A percentile compares a stretch with the other conserved stretches of the same genome.
Conservation (phyloP, 495 filamentous ascomycete species). For the Choiromyces venosus region DNA sequence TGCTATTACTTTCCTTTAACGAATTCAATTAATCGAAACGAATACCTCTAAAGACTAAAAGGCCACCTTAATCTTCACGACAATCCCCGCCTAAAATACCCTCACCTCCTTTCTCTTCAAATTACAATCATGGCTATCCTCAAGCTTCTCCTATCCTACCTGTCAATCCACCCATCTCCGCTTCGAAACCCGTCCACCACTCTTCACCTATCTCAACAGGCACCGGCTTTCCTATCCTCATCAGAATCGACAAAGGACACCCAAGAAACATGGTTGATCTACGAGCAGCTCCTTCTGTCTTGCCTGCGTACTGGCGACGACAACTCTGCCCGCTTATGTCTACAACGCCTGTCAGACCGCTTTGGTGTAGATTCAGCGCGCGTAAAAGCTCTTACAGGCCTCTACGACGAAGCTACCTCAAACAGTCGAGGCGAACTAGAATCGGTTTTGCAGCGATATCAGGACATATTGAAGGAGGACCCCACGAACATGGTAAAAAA, state of each 20-base stretch:
- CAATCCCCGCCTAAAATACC: background rate
- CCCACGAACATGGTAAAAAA: slow-evolving; percentile 71
- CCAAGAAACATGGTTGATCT: slow-evolving; percentile 68
- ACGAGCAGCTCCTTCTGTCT: slow-evolving; percentile 78
- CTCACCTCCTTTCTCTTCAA: background rate
- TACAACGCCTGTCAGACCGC: slow-evolving; percentile 65
- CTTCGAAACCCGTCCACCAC: slow-evolving; percentile 46
- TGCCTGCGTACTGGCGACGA: slow-evolving; percentile 85
- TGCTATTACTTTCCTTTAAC: background rate
- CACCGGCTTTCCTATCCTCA: slow-evolving; percentile 61
- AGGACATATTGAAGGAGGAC: slow-evolving; percentile 64
- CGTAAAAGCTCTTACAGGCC: slow-evolving; percentile 70
- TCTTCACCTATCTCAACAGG: slow-evolving; percentile 70
- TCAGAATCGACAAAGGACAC: slow-evolving; percentile 55
- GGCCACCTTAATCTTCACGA: slow-evolving; percentile 3
- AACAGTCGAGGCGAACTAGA: slow-evolving; percentile 58
- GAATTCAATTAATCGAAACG: background rate
- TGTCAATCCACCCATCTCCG: slow-evolving; percentile 37
- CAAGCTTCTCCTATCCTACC: slow-evolving; percentile 35
- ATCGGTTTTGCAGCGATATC: slow-evolving; percentile 66
- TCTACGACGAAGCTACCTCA: slow-evolving; percentile 82
- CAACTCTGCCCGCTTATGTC: slow-evolving; percentile 63
- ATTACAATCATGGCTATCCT: slow-evolving; percentile 31
- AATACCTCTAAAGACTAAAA: background rate
- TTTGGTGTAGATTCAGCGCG: slow-evolving; percentile 80